Evolutionary conservation across 139 green algal genomes (phyloP).

Genomic region (Desmodesmus armatus): DNA sequence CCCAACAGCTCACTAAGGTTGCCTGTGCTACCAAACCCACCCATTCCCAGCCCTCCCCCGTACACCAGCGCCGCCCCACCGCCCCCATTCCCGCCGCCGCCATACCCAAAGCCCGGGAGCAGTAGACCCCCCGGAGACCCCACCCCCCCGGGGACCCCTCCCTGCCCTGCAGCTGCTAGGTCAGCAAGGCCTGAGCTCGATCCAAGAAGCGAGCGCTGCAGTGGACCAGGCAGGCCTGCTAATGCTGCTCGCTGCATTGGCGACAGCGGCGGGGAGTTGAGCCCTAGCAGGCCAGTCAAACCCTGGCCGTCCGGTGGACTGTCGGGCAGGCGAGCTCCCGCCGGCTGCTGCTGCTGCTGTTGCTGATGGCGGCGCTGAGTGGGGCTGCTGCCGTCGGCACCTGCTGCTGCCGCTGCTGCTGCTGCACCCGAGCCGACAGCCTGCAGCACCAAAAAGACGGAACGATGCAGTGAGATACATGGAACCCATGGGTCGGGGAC

Average conservation of each 20-base stretch:
- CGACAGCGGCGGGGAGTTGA: background rate
- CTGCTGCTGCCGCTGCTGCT: slow-evolving; percentile 9
- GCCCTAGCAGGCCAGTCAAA: background rate
- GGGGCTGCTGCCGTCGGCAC: background rate
- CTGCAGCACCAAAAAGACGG: no score
- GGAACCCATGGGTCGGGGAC: background rate
- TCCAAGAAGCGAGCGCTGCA: no score
- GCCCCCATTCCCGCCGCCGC: no score
- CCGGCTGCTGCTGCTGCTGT: background rate
- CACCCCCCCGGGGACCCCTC: background rate
- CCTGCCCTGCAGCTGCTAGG: background rate
- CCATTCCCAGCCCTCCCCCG: no score
- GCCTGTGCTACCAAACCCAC: no score
- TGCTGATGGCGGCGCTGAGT: background rate
- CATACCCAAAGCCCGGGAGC: slow-evolving; percentile 22
- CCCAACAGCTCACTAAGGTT: no score
- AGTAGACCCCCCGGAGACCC: background rate
- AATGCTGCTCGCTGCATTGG: slow-evolving; percentile 10
- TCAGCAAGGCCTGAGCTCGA: background rate
- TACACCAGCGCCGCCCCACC: no score
- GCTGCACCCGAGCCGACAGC: background rate
- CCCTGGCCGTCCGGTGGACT: background rate
- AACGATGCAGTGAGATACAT: no score
- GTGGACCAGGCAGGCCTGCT: background rate
- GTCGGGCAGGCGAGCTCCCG: background rate